Evolutionary conservation across 2,329 filamentous ascomycete genomes (phyloP), one percentile per base, ranked within the genome.

Genomic region (Microcyclosporella mali): DNA sequence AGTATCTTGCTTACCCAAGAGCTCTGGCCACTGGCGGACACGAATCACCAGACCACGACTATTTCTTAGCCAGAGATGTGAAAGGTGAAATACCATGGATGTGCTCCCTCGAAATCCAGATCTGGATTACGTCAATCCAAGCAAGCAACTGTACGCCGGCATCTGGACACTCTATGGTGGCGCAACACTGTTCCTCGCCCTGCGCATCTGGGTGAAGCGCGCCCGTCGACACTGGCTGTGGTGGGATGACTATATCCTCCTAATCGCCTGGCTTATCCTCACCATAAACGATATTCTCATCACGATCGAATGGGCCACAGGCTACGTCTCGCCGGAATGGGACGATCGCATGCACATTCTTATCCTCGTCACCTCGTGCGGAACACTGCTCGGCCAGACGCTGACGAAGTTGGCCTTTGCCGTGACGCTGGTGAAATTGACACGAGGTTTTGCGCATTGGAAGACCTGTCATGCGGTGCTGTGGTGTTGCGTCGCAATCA

Each of bases 271-370:
- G 64, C 28, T 62, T 6, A 53, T 74, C 3, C 61, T 73, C 3
- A 56, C 70, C n/a, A 56, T 58, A 29, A 74, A 70, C 55, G 66
- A 75, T 46, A 66, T 56, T 36, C 52, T 75, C 12, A 74, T 74
- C 41, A 56, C 69, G 1, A 49, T 68, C 36, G 61, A 75, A 45
- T 75, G 70, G 43, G 70, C 67, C 6, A 73, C 67, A 6, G 72
- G 71, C 38, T 75, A 75, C 47, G 66, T 72, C 4, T 56, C 61
- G 1, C 56, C 69, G n/a, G 53, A 60, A 14, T 76, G 73, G 73
- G 68, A 71, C 45, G 70, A 73, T 47, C 66, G 65, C 41, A 75
- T 75, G 72, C 70, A 72, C 52, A 74, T 75, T 49, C 60, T 76
- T 42, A 74, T 75, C 63, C 72, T 70, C 50, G 56, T 66, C 17